Percentiles rank a stretch among this genome's conserved stretches.
phyloP scores from a whole-genome alignment of 1,139 yeast species.

The Hanseniaspora uvarum region DNA sequence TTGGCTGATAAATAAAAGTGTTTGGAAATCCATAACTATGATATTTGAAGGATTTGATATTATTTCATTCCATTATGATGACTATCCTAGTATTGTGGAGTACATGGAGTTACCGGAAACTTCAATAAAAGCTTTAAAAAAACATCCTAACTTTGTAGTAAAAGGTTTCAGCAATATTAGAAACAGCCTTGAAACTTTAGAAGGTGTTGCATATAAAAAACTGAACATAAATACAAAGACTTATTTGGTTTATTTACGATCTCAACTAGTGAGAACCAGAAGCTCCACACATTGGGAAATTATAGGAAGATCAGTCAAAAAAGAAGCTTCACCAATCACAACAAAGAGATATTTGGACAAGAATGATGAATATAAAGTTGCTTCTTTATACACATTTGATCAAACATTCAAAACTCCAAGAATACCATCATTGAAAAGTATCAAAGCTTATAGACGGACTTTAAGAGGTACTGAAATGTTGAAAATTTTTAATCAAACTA shows the following conservation, averaged over 20 bases:
- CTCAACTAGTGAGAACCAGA: conserved; percentile 22
- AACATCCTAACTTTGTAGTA: conserved; percentile 14
- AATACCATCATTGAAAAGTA: conserved; percentile 21
- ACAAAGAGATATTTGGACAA: conserved; percentile 19
- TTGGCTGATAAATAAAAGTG: conserved; percentile 4
- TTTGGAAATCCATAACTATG: not conserved
- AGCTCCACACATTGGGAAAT: conserved; percentile 26
- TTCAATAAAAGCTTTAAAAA: not conserved
- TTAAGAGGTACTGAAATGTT: conserved; percentile 22
- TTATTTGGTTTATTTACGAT: conserved; percentile 21
- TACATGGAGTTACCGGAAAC: not conserved
- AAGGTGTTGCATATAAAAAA: not conserved
- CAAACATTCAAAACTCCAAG: conserved; percentile 24
- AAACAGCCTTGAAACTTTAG: conserved; percentile 3
- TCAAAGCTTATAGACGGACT: conserved; percentile 21
- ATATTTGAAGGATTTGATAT: conserved; percentile 3
- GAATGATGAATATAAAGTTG: not conserved
- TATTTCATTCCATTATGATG: too few relatives aligned
- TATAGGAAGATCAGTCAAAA: conserved; percentile 23
- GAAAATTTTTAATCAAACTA: conserved; percentile 21
- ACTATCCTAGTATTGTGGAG: not conserved
- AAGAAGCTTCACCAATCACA: conserved; percentile 20
- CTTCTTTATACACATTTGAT: conserved; percentile 23
- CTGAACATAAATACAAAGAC: not conserved
- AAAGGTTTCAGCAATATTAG: conserved; percentile 5